Evolutionary conservation across 768 basidiomycete species (phyloP).

Genomic region (Suillus paluster): DNA sequence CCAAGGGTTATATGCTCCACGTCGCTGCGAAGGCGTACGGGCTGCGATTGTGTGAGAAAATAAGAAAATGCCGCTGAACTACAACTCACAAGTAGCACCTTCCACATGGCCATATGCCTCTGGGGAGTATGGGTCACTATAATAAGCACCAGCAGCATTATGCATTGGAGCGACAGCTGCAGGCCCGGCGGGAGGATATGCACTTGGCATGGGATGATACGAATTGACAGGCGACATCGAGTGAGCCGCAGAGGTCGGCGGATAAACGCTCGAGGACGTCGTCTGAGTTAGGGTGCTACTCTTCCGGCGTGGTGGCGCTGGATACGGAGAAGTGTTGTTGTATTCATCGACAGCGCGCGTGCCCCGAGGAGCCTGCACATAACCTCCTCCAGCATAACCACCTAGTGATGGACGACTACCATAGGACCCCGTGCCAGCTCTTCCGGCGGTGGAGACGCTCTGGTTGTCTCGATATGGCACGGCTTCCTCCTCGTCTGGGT

Average conservation of each 20-base stretch:
- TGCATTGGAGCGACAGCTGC: conserved; percentile 23
- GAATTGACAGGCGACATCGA: conserved; percentile 16
- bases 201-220: conserved; percentile 36
- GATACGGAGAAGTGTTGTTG: conserved; percentile 54
- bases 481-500: conserved; percentile 53
- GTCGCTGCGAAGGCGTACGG: conserved; percentile 55
- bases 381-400: conserved; percentile 56
- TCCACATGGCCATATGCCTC: conserved; percentile 56
- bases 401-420: conserved; percentile 37
- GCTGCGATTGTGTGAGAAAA: conserved; percentile 41
- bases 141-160: conserved; percentile 24
- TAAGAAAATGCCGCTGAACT: conserved; percentile 8
- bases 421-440: conserved; percentile 30
- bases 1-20: conserved; percentile 41
- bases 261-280: conserved; percentile 43
- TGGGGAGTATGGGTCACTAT: conserved; percentile 32
- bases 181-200: conserved; percentile 34
- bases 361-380: conserved; percentile 65
- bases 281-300: conserved; percentile 43
- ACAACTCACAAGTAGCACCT: conserved; percentile 57
- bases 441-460: conserved; percentile 25
- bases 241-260: conserved; percentile 34
- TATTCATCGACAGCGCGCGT: conserved; percentile 79
- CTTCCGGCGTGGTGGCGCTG: conserved; percentile 47
- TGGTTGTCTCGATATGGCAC: conserved; percentile 38